Evolutionary conservation across 306 rosid species (phyloP), one percentile per base, ranked within the genome.

Genomic region (Quercus agrifolia): DNA sequence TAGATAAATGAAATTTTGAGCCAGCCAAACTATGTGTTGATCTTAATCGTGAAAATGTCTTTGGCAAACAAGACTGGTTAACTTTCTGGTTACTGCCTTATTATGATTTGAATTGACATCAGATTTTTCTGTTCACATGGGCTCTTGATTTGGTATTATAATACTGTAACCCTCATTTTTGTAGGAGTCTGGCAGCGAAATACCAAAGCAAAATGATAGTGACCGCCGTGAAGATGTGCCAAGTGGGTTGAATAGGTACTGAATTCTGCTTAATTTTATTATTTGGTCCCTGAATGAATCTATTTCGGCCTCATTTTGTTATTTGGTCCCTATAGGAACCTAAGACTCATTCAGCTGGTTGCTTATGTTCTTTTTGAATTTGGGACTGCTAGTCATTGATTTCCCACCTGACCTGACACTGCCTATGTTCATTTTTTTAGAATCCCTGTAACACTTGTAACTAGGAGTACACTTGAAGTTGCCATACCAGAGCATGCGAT

Each of bases 401-500:
- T 14, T 74, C 56, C 20, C 38, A 35, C 66, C 49, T 49, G 41
- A 38, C 46, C 49, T 27, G 74, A 59, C 17, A 33, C 55, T 74
- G 61, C 78, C 5, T 44, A 13, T 30, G 41, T 70, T 41, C 54
- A 31, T 59, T 4, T 62, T 12, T 69, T 78, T 77, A 93, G 99
- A 85, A 86, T 92, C 19, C 76, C 93, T 19, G 91, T 96, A 74
- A 91, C 99, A 0, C 99, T 96, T 41, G 97, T 96, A 77, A 93
- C 99, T 52, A 86, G 97, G 84, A 96, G 99, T 74, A 96, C 90
- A 76, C 93, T 96, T 58, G 98, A 96, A 90, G 98, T 96, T 73
- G 96, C 88, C 67, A 82, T 96, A 89, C 99, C 99, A 3, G 97
- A 91, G 51, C 86, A 86, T 71, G 99, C 99, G 55, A 92, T 89